phyloP scores from a whole-genome alignment of 2,329 filamentous ascomycete genomes.

The Ophiostoma triangulosporum region DNA sequence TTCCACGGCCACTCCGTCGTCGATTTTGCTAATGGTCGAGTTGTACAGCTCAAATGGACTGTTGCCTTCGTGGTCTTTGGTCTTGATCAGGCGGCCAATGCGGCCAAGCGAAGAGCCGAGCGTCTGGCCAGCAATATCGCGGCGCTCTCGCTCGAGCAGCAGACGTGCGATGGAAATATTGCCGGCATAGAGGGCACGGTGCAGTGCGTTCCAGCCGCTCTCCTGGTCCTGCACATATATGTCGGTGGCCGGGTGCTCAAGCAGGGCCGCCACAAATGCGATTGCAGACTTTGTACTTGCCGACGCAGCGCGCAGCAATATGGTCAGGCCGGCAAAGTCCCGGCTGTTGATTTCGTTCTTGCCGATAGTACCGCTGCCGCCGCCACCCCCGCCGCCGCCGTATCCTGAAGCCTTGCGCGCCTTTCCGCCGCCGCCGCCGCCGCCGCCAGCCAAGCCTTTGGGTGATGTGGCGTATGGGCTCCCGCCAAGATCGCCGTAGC shows the following conservation, averaged over 20 bases:
- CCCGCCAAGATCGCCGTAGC: conserved; percentile 10
- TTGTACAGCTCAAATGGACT: conserved; percentile 90
- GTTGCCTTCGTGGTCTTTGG: conserved; percentile 89
- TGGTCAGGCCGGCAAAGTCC: conserved; percentile 66
- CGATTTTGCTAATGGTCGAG: conserved; percentile 65
- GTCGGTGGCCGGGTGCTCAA: conserved; percentile 73
- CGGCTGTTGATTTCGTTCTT: conserved; percentile 70
- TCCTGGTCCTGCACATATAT: conserved; percentile 78
- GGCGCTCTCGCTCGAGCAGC: conserved; percentile 65
- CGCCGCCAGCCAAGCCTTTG: background rate
- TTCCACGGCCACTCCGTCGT: conserved; percentile 26
- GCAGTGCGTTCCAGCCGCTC: conserved; percentile 91
- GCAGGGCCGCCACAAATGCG: conserved; percentile 62
- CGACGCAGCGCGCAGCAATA: conserved; percentile 74
- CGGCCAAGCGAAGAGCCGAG: conserved; percentile 43
- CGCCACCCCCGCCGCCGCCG: conserved; percentile 25
- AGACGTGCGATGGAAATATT: conserved; percentile 77
- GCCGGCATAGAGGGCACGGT: conserved; percentile 79
- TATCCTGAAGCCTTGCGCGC: conserved; percentile 39
- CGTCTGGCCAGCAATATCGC: conserved; percentile 47
- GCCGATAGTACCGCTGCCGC: conserved; percentile 25
- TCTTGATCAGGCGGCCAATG: conserved; percentile 70
- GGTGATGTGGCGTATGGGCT: conserved; percentile 4
- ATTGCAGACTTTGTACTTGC: conserved; percentile 52
- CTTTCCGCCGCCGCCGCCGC: no score